Evolutionary conservation across 768 basidiomycete genomes (phyloP).

Genomic region (Termitomyces sp.): DNA sequence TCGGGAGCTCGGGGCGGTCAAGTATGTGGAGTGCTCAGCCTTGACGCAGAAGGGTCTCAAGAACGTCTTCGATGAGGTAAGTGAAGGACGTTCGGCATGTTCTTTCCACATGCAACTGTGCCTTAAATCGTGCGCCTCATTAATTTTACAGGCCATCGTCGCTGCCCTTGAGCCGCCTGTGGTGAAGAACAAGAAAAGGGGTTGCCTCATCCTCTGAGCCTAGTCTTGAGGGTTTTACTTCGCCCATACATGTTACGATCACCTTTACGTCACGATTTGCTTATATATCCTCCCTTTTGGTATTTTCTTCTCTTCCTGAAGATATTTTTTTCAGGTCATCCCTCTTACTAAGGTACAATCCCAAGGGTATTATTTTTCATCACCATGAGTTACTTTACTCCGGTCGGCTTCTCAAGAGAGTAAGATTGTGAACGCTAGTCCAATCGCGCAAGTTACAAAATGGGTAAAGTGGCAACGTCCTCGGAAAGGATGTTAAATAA

Average conservation of each 20-base stretch:
- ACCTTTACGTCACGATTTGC: constrained; percentile 36
- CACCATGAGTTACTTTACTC: constrained; percentile 1
- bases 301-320: constrained; percentile 33
- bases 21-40: constrained; percentile 99
- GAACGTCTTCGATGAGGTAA: constrained; percentile 99
- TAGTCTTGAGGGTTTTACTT: constrained; percentile 17
- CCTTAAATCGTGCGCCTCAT: constrained; percentile 8
- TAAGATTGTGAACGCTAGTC: constrained; percentile 3
- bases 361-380: constrained; percentile 17
- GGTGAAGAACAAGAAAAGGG: constrained; percentile 68
- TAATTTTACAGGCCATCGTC: constrained; percentile 76
- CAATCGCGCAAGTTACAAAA: constrained; percentile 1
- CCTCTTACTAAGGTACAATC: constrained; percentile 15
- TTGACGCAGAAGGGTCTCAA: constrained; percentile 99
- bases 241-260: constrained; percentile 27
- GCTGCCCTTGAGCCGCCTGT: constrained; percentile 97
- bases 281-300: constrained; percentile 38
- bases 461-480: not conserved
- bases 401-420: not conserved
- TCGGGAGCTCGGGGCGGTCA: constrained; percentile 96
- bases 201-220: constrained; percentile 81
- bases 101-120: constrained; percentile 5
- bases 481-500: constrained; percentile 4
- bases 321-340: constrained; percentile 23
- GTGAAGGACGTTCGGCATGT: constrained; percentile 21